Percentiles rank a stretch among this genome's conserved stretches.
phyloP scores from a whole-genome alignment of 1,139 yeast species.

The Taphrina communis region DNA sequence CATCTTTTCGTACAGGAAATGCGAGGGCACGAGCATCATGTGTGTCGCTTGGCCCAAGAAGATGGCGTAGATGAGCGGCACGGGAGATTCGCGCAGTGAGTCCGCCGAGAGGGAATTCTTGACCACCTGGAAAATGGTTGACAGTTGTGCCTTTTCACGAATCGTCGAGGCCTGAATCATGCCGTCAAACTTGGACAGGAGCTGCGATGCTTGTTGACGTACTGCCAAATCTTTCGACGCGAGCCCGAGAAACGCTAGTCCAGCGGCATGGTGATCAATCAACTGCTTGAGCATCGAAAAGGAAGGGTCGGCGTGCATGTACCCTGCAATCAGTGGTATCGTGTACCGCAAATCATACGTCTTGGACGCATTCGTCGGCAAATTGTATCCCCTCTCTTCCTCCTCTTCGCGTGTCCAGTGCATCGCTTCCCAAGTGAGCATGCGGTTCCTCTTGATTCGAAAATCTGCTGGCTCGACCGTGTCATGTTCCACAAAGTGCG shows the following conservation, averaged over 20 bases:
- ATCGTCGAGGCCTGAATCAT: conserved; percentile 22
- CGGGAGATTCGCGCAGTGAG: conserved; percentile 14
- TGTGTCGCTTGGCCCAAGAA: conserved; percentile 40
- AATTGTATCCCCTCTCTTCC: background rate
- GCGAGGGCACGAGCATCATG: conserved; percentile 40
- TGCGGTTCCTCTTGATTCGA: background rate
- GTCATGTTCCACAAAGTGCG: conserved; percentile 14
- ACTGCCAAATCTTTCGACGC: conserved; percentile 37
- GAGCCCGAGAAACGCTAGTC: conserved; percentile 40
- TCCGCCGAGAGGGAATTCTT: conserved; percentile 14
- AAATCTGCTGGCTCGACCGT: background rate
- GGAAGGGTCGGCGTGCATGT: conserved; percentile 30
- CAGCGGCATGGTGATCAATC: conserved; percentile 38
- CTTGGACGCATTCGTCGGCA: background rate
- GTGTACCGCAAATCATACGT: conserved; percentile 45
- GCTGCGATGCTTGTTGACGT: conserved; percentile 19
- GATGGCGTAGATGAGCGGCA: conserved; percentile 36
- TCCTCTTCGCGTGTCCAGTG: background rate
- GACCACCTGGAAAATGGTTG: conserved; percentile 32
- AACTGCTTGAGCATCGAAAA: conserved; percentile 27
- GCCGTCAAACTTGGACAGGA: conserved; percentile 33
- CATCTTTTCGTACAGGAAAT: conserved; percentile 41
- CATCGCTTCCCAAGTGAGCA: background rate
- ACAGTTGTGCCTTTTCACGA: conserved; percentile 40
- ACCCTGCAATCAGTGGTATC: conserved; percentile 44